These are phyloP conservation scores for Fusarium albosuccineum DNA, from an alignment of 2,329 filamentous ascomycete species.

Conservation along the genomic window DNA sequence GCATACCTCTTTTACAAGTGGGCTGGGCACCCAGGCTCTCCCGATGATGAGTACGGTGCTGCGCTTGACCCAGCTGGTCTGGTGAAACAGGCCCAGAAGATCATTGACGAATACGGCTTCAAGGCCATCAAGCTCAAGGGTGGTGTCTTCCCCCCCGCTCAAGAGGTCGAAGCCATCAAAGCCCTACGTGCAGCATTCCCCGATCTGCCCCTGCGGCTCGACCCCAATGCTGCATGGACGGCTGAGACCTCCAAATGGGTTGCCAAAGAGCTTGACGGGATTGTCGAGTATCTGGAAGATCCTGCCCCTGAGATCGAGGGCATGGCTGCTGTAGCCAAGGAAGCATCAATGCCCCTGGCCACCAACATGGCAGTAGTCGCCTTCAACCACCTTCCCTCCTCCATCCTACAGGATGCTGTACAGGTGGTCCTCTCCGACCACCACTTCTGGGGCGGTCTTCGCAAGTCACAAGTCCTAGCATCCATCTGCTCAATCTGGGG, in stretches of 20 bases:
- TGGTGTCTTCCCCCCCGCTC: slow-evolving; percentile 55
- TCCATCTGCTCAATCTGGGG: slow-evolving; percentile 56
- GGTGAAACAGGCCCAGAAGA: slow-evolving; percentile 52
- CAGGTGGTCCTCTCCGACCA: slow-evolving; percentile 58
- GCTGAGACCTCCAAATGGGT: slow-evolving; percentile 56
- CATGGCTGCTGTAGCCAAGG: slow-evolving; percentile 58
- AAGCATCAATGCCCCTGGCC: slow-evolving; percentile 56
- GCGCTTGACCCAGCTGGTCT: slow-evolving; percentile 53
- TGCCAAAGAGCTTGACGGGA: slow-evolving; percentile 52
- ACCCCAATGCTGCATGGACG: slow-evolving; percentile 56
- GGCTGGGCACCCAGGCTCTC: slow-evolving; percentile 54
- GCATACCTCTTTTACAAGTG: slow-evolving; percentile 61
- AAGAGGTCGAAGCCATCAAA: slow-evolving; percentile 56
- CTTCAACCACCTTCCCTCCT: slow-evolving; percentile 55
- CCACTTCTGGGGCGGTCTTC: slow-evolving; percentile 59
- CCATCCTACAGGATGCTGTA: slow-evolving; percentile 55
- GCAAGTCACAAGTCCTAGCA: slow-evolving; percentile 55
- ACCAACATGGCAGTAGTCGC: slow-evolving; percentile 60
- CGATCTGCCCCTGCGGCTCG: slow-evolving; percentile 51
- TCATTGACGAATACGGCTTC: slow-evolving; percentile 58
- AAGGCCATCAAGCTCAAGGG: slow-evolving; percentile 59
- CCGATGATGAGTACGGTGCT: slow-evolving; percentile 56
- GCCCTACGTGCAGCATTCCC: slow-evolving; percentile 55
- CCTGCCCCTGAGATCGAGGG: slow-evolving; percentile 57
- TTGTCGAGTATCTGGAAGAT: slow-evolving; percentile 57